A percentile compares a stretch with the other conserved stretches of the same genome.
phyloP scores from a whole-genome alignment of 2,329 filamentous ascomycete species.

The Tolypocladium ophioglossoides region DNA sequence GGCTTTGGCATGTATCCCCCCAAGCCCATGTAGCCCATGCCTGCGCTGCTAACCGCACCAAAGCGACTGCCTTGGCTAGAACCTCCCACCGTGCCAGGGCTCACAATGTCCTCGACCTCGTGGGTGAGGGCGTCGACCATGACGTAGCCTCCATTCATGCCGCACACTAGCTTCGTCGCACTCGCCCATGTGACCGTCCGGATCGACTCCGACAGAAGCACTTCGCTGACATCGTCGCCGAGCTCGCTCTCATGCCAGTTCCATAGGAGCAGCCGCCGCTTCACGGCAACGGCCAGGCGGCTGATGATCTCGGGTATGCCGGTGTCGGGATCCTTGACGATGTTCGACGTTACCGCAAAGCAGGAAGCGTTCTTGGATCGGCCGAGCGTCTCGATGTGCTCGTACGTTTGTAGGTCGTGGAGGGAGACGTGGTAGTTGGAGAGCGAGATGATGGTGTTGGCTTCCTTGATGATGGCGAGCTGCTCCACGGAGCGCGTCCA shows the following conservation, averaged over 20 bases:
- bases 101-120: slow-evolving; percentile 66
- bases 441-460: slow-evolving; percentile 79
- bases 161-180: slow-evolving; percentile 76
- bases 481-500: slow-evolving; percentile 84
- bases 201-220: slow-evolving; percentile 71
- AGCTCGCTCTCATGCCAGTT: slow-evolving; percentile 95
- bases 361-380: slow-evolving; percentile 81
- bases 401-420: slow-evolving; percentile 79
- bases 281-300: slow-evolving; percentile 82
- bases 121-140: slow-evolving; percentile 75
- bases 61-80: slow-evolving; percentile 61
- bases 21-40: slow-evolving; percentile 96
- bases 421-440: slow-evolving; percentile 85
- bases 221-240: slow-evolving; percentile 59
- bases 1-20: slow-evolving; percentile 87
- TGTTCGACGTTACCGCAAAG: slow-evolving; percentile 92
- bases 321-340: slow-evolving; percentile 78
- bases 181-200: slow-evolving; percentile 87
- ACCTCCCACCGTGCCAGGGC: slow-evolving; percentile 59
- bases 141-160: slow-evolving; percentile 85
- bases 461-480: slow-evolving; percentile 90
- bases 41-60: slow-evolving; percentile 69
- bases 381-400: slow-evolving; percentile 65
- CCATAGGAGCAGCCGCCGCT: slow-evolving; percentile 83
- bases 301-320: slow-evolving; percentile 91